These are phyloP conservation scores for Dioscorea alata DNA, from an alignment of 106 monocot genomes.

Conservation along the genomic window DNA sequence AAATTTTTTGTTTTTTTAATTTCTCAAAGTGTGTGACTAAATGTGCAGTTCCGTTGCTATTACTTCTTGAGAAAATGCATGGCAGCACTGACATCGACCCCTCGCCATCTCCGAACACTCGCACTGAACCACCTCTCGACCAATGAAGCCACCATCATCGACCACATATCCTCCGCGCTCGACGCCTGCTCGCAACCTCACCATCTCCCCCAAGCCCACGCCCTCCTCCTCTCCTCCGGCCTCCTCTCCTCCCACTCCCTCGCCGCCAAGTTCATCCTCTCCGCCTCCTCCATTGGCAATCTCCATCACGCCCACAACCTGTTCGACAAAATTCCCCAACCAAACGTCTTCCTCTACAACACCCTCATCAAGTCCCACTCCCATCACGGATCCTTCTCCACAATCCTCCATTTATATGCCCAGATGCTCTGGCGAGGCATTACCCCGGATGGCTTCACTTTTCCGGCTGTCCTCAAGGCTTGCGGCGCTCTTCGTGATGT, in stretches of 20 bases:
- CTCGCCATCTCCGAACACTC: too few relatives aligned
- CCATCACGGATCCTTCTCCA: conserved; percentile 9
- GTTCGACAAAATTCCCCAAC: conserved; percentile 46
- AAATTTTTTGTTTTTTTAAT: too few relatives aligned
- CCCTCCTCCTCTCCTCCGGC: conserved; percentile 22
- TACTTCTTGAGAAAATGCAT: too few relatives aligned
- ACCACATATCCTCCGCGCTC: conserved; percentile 9
- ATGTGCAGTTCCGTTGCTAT: too few relatives aligned
- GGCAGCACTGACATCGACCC: too few relatives aligned
- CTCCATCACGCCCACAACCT: conserved; percentile 26
- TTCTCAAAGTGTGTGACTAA: too few relatives aligned
- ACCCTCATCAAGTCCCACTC: conserved; percentile 31
- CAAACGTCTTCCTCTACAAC: conserved; percentile 29
- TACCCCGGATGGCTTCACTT: conserved; percentile 31
- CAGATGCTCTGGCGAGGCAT: conserved; percentile 10
- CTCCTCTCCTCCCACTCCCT: conserved; percentile 11
- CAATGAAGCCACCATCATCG: neutral
- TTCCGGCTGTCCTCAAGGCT: conserved; percentile 47
- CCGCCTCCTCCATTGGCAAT: conserved; percentile 7
- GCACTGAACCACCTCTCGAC: too few relatives aligned
- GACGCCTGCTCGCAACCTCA: conserved; percentile 4
- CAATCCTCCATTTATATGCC: conserved; percentile 15
- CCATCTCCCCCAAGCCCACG: conserved; percentile 33
- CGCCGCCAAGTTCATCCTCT: conserved; percentile 12
- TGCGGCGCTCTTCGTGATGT: conserved; percentile 11